Conservation (phyloP, 192 early-diverging fungal genomes). For the Paraglomus occultum region DNA sequence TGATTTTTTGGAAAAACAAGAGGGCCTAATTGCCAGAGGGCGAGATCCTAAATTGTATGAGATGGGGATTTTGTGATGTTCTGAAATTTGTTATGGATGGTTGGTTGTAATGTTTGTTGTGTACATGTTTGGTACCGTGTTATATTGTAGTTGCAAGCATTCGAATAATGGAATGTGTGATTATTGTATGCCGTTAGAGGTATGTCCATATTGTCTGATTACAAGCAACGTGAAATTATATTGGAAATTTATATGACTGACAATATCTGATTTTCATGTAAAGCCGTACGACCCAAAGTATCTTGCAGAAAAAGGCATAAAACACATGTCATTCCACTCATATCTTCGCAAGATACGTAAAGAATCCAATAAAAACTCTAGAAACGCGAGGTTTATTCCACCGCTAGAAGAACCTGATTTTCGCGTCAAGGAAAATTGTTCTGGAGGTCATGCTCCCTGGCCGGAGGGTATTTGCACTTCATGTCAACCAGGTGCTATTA, state of each 20-base stretch:
- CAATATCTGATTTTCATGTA: background rate
- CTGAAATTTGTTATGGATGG: constrained; percentile 30
- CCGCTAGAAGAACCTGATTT: constrained; percentile 85
- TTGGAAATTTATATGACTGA: background rate
- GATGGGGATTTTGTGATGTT: constrained; percentile 24
- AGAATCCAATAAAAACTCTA: constrained; percentile 62
- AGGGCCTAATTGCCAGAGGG: constrained; percentile 78
- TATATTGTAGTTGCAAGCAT: constrained; percentile 69
- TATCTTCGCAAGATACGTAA: constrained; percentile 76
- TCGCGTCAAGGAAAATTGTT: constrained; percentile 79
- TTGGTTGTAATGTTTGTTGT: background rate
- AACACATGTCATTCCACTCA: constrained; percentile 96
- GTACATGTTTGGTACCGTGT: background rate
- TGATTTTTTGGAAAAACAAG: constrained; percentile 71
- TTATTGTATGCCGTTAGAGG: constrained; percentile 87
- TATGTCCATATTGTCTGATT: constrained; percentile 20
- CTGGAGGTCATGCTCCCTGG: constrained; percentile 80
- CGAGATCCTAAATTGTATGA: constrained; percentile 77
- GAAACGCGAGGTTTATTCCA: constrained; percentile 60
- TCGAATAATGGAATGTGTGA: constrained; percentile 85
- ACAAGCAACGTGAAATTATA: background rate
- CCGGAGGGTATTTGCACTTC: constrained; percentile 96
- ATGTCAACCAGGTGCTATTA: constrained; percentile 93
- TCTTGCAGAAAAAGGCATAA: constrained; percentile 87
- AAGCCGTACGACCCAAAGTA: constrained; percentile 87